Base-by-base conservation (phyloP, 2,329 filamentous ascomycete species). In the Talaromyces pinophilus region DNA sequence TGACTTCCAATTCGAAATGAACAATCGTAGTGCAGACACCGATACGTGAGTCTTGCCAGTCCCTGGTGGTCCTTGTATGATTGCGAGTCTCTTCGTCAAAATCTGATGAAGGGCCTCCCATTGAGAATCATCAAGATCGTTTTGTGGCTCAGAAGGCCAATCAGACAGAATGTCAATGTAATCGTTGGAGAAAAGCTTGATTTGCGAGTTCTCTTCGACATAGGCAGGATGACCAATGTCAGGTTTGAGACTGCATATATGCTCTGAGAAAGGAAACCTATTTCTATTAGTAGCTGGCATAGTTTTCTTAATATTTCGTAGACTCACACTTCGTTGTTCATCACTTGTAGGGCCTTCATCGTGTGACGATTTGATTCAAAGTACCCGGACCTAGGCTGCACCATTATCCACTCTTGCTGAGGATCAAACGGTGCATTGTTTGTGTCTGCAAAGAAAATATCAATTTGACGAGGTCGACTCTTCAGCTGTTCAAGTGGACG, bases 41-140 rank as follows among this genome's bases (percentile, higher is more conserved):
- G 92, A 95, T 0, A 93, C 90, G 69, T 90, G 90, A 0, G 93
- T 97, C 74, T 97, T 97, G 4, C 88, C 88, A 1, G 88, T 90
- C 5, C 88, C 88, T 0, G 92, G 93, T 10, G 93, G 93, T 0
- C 93, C 93, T 79, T 97, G 93, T 0, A 97, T 79, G 38, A 97
- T 88, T 0, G 92, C 87, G 0, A 97, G 73, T 57, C 87, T 85
- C 65, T 87, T 90, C 0, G 88, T 90, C 0, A 95, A 78, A 68
- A 96, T 93, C 0, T 87, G 82, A 17, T 85, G 79, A 0, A 95
- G 82, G 0, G 92, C 92, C 2, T 79, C 76, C 48, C 87, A 83
- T 73, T 97, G 93, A 0, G 91, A 92, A 0, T 77, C 72, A 71
- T 97, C 92, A 8, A 97, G 83, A 35, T 81, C 69, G 1, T 80